Evolutionary conservation across 495 filamentous ascomycete species (phyloP).

Genomic region (Chlorociboria aeruginascens): DNA sequence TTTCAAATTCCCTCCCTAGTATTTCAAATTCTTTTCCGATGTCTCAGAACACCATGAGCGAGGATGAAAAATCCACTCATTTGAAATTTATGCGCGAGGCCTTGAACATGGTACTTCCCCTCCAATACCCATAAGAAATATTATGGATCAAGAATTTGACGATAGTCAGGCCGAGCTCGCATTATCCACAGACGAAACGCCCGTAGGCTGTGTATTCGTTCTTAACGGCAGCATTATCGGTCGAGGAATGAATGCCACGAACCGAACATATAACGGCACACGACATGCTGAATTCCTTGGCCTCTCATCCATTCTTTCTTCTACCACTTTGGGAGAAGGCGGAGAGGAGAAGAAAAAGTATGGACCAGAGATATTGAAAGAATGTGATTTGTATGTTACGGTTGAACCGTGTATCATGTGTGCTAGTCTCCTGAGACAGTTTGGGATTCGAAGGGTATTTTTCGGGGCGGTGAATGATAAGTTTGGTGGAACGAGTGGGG

Average conservation of each 20-base stretch:
- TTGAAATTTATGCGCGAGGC: conserved; percentile 59
- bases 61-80: conserved; percentile 25
- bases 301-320: conserved; percentile 43
- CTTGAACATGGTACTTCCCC: conserved; percentile 44
- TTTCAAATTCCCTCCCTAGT: too few relatives aligned
- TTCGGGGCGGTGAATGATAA: conserved; percentile 94
- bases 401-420: conserved; percentile 99
- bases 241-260: conserved; percentile 90
- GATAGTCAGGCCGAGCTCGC: conserved; percentile 58
- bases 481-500: conserved; percentile 90
- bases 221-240: conserved; percentile 55
- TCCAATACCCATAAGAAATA: neutral
- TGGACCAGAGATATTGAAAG: conserved; percentile 41
- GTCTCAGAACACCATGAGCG: neutral
- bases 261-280: conserved; percentile 75
- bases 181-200: conserved; percentile 75
- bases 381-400: conserved; percentile 84
- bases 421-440: conserved; percentile 79
- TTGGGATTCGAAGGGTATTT: conserved; percentile 70
- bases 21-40: too few relatives aligned
- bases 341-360: conserved; percentile 1
- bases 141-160: neutral
- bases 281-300: conserved; percentile 91
- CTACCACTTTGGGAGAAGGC: neutral
- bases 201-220: conserved; percentile 91